Evolutionary conservation across 2,329 filamentous ascomycete species (phyloP), one percentile per base, ranked within the genome.

Genomic region (Rugonectria rugulosa): DNA sequence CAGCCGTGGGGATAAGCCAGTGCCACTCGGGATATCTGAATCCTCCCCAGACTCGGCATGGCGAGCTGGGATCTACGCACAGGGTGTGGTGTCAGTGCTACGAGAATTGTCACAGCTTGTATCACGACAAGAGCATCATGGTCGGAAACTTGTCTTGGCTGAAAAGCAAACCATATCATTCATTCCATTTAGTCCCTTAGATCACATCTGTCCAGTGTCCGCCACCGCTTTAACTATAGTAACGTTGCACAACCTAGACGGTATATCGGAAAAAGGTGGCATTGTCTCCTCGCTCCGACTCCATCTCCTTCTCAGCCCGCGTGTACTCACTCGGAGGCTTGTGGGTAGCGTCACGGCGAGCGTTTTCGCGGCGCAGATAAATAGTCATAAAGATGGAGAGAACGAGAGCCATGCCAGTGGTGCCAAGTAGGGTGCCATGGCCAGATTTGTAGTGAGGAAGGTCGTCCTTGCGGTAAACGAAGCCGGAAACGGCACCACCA

Each of bases 301-400:
- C 82, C 11, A 73, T 42, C 19, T 72, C 44, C 73, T 78, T 82
- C 75, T 86, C 81, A 60, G 81, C 81, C 36, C 77, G 70, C 3
- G 80, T 83, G 70, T 84, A 81, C 54, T 80, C 75, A 45, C 75
- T 71, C 3, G 76, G 77, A 10, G 73, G 71, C 70, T 83, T 79
- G 66, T 78, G 73, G 49, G 76, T 65, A 56, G 61, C 60, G 64
- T 86, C 81, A 12, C 85, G 76, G 43, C 82, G 76, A 5, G 73
- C 71, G 58, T 87, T 87, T 75, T 87, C 84, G 36, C 75, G 70
- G 34, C 80, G 76, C 21, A 84, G 79, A 71, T 85, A 87, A 23
- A 78, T 68, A 17, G 81, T 83, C 84, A 88, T 87, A 64, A 81
- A 73, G 38, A 78, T 68, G 37, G 77, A 81, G 11, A 87, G 73